A percentile compares a stretch with the other conserved stretches of the same genome.
These are phyloP conservation scores for Phoma herbarum DNA, from an alignment of 2,329 filamentous ascomycete species.

Conservation along the genomic window DNA sequence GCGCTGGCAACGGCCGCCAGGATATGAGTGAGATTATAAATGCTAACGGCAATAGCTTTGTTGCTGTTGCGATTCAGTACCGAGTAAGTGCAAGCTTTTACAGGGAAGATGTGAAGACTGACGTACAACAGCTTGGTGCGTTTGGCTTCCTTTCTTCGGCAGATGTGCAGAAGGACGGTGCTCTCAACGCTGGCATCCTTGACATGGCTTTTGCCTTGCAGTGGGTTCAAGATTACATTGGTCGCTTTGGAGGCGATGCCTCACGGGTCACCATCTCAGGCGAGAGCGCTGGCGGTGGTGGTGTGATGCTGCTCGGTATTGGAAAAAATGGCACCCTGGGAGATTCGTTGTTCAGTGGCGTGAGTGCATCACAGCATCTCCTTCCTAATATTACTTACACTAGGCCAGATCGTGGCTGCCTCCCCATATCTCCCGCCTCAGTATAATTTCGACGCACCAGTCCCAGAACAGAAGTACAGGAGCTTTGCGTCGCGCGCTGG, in stretches of 20 bases:
- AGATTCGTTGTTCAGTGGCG: slow-evolving; percentile 46
- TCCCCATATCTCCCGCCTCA: slow-evolving; percentile 64
- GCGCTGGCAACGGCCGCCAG: slow-evolving; percentile 48
- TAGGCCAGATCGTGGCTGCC: slow-evolving; percentile 38
- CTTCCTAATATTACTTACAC: background rate
- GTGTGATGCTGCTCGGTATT: slow-evolving; percentile 50
- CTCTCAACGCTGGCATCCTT: slow-evolving; percentile 52
- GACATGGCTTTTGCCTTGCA: slow-evolving; percentile 61
- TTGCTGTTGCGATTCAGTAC: slow-evolving; percentile 62
- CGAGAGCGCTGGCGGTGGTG: slow-evolving; percentile 51
- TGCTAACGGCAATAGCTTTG: slow-evolving; percentile 59
- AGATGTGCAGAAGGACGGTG: slow-evolving; percentile 49
- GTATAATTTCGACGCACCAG: slow-evolving; percentile 58
- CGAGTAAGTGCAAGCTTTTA: slow-evolving; percentile 42
- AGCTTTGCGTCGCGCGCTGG: slow-evolving; percentile 50
- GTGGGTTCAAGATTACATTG: slow-evolving; percentile 61
- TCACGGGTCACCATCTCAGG: slow-evolving; percentile 46
- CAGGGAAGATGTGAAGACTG: background rate
- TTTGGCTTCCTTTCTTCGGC: slow-evolving; percentile 54
- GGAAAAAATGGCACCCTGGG: slow-evolving; percentile 42
- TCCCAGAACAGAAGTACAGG: slow-evolving; percentile 57
- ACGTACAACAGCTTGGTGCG: slow-evolving; percentile 49
- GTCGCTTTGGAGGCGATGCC: slow-evolving; percentile 32
- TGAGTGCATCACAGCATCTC: slow-evolving; percentile 19
- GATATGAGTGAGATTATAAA: slow-evolving; percentile 56